Evolutionary conservation across 768 basidiomycete species (phyloP).

Genomic region (Coprinopsis strossmayeri): DNA sequence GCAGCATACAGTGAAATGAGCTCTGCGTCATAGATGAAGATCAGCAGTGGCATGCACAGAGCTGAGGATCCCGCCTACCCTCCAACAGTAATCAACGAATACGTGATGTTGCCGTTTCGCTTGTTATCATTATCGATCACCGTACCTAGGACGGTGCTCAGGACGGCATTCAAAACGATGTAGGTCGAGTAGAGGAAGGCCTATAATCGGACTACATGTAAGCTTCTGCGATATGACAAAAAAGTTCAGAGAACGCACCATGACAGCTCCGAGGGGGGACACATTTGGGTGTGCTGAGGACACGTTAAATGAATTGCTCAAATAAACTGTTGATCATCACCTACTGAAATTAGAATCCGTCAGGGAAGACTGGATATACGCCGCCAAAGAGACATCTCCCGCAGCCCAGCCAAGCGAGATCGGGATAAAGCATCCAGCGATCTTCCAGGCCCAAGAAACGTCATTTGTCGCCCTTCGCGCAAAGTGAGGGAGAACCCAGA

Average conservation of each 20-base stretch:
- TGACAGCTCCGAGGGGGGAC: constrained; percentile 24
- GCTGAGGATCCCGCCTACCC: constrained; percentile 24
- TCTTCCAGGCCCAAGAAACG: constrained; percentile 25
- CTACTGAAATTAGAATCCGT: constrained; percentile 21
- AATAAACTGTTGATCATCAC: constrained; percentile 5
- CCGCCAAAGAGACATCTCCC: constrained; percentile 28
- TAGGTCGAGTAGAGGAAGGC: constrained; percentile 29
- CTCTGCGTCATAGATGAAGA: too few relatives aligned
- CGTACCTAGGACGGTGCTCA: constrained; percentile 21
- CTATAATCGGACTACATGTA: background rate
- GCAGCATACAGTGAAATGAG: constrained; percentile 24
- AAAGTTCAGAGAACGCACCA: too few relatives aligned
- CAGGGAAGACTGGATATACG: constrained; percentile 25
- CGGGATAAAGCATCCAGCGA: constrained; percentile 25
- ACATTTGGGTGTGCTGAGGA: constrained; percentile 19
- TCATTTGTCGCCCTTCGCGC: constrained; percentile 15
- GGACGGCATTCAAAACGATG: constrained; percentile 20
- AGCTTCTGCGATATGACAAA: too few relatives aligned
- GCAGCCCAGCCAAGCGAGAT: constrained; percentile 31
- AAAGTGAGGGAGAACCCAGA: constrained; percentile 25
- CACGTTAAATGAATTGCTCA: background rate
- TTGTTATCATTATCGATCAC: constrained; percentile 24
- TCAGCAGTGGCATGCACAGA: too few relatives aligned
- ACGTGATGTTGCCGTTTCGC: constrained; percentile 16
- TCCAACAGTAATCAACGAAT: constrained; percentile 20